Conservation (phyloP, 2,329 filamentous ascomycete species). For the Fusarium illudens region DNA sequence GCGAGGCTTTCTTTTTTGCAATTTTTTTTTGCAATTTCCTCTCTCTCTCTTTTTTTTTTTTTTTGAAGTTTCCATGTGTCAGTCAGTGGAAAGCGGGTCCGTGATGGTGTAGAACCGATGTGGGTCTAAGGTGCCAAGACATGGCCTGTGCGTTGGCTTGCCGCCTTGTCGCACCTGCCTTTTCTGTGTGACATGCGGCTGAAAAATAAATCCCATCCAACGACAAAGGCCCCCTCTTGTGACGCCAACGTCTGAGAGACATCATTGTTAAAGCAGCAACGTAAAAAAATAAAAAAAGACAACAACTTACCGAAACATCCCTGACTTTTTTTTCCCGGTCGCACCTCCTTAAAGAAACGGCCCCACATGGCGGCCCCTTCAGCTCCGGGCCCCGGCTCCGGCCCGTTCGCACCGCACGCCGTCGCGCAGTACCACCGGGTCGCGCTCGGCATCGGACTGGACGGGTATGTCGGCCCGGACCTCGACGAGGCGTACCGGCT, state of each 20-base stretch:
- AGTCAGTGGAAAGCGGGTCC: not conserved
- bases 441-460: conserved; percentile 23
- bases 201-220: conserved; percentile 3
- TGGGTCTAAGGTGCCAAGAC: not conserved
- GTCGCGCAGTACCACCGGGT: conserved; percentile 24
- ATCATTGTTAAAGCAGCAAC: conserved; percentile 36
- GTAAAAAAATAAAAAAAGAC: not conserved
- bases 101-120: not conserved
- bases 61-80: not conserved
- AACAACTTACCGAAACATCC: not conserved
- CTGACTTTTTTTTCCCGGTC: not conserved
- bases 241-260: not conserved
- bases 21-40: too few species aligned
- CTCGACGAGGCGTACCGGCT: conserved; percentile 34
- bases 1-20: conserved; percentile 24
- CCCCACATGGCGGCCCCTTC: conserved; percentile 27
- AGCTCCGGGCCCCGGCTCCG: conserved; percentile 14
- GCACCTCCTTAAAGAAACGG: not conserved
- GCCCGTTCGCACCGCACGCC: conserved; percentile 6
- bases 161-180: conserved; percentile 18
- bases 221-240: conserved; percentile 14
- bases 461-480: conserved; percentile 22
- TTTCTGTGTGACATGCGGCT: conserved; percentile 13
- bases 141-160: conserved; percentile 17
- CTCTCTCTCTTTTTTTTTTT: not conserved